Evolutionary conservation across 1,139 yeast genomes (phyloP).

Genomic region (Debaryomycetaceae sp.): DNA sequence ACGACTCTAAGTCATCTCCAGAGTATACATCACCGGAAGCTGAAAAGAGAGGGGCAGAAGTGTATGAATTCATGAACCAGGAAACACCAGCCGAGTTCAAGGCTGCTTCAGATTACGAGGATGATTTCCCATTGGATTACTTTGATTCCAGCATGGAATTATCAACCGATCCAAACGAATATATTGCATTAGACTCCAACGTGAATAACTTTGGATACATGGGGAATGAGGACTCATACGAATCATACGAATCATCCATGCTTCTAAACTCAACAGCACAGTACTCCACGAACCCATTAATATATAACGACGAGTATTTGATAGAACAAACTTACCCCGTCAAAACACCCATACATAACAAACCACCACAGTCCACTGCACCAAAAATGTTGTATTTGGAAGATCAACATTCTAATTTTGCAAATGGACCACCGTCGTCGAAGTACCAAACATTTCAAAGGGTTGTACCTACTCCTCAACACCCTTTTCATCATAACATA

Average conservation of each 20-base stretch:
- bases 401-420: background rate
- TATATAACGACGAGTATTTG: constrained; percentile 39
- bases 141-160: constrained; percentile 28
- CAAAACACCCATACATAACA: constrained; percentile 16
- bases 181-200: constrained; percentile 32
- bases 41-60: constrained; percentile 8
- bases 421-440: constrained; percentile 14
- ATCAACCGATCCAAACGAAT: constrained; percentile 20
- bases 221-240: constrained; percentile 23
- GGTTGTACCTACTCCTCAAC: constrained; percentile 9
- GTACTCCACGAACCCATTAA: constrained; percentile 27
- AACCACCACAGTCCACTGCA: background rate
- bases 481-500: constrained; percentile 5
- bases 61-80: constrained; percentile 18
- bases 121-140: constrained; percentile 70
- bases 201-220: constrained; percentile 19
- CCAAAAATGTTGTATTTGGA: background rate
- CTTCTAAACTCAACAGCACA: constrained; percentile 12
- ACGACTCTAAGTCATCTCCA: constrained; percentile 13
- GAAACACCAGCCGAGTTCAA: constrained; percentile 26
- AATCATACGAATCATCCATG: constrained; percentile 27
- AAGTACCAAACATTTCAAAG: constrained; percentile 16
- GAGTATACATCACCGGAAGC: constrained; percentile 14
- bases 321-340: constrained; percentile 49
- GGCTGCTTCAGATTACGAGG: constrained; percentile 35